A percentile compares a stretch with the other conserved stretches of the same genome.
phyloP scores from a whole-genome alignment of 2,329 filamentous ascomycete species.

The Parascedosporium putredinis region DNA sequence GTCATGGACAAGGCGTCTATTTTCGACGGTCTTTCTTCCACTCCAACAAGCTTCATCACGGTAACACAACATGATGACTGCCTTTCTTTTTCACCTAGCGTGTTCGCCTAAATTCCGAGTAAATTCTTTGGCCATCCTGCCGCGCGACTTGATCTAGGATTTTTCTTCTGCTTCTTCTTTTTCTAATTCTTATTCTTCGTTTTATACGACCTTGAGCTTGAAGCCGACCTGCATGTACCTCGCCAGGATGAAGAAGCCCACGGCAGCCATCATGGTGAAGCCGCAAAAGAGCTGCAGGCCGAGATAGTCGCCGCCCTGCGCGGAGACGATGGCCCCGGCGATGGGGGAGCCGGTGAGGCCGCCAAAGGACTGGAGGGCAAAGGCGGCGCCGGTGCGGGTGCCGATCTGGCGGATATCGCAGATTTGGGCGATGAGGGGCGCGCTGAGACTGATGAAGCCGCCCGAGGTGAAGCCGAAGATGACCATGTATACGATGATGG shows the following conservation, averaged over 20 bases:
- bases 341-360: slow-evolving; percentile 59
- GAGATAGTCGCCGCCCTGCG: slow-evolving; percentile 41
- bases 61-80: no score
- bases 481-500: slow-evolving; percentile 53
- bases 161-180: not conserved
- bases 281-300: slow-evolving; percentile 58
- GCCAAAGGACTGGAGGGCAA: slow-evolving; percentile 51
- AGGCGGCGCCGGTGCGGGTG: slow-evolving; percentile 53
- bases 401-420: slow-evolving; percentile 61
- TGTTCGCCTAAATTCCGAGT: no score
- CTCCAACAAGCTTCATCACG: no score
- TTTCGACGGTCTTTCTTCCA: no score
- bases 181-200: no score
- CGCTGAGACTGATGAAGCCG: slow-evolving; percentile 51
- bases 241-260: slow-evolving; percentile 19
- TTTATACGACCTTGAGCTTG: slow-evolving; percentile 20
- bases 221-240: slow-evolving; percentile 26
- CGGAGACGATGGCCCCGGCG: slow-evolving; percentile 47
- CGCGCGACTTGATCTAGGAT: no score
- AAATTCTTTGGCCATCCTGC: no score
- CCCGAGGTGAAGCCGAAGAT: slow-evolving; percentile 62
- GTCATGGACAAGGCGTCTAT: no score
- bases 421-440: slow-evolving; percentile 59
- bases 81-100: no score
- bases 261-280: slow-evolving; percentile 28